A percentile compares a stretch with the other conserved stretches of the same genome.
These are phyloP conservation scores for Arabis alpina DNA, from an alignment of 345 rosid species.

Conservation along the genomic window DNA sequence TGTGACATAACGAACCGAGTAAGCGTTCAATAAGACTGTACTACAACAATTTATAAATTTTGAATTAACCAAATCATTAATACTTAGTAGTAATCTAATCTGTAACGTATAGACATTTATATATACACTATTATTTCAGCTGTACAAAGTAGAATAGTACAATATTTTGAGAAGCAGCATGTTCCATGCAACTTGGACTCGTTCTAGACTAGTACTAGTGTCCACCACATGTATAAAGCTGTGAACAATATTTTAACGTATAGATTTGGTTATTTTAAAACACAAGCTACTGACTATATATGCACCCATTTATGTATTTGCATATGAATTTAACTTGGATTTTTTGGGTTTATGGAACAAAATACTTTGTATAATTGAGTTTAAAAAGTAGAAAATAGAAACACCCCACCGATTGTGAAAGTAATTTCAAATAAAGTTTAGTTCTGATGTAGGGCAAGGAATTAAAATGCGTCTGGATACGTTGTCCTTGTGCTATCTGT, in stretches of 20 bases:
- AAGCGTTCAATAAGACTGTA: background rate
- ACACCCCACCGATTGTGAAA: background rate
- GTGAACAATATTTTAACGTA: constrained; percentile 3
- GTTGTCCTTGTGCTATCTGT: background rate
- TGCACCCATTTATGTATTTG: background rate
- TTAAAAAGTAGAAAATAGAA: background rate
- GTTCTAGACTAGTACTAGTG: constrained; percentile 14
- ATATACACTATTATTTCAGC: background rate
- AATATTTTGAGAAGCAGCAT: constrained; percentile 18
- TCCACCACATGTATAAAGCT: constrained; percentile 27
- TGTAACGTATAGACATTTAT: background rate
- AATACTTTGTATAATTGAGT: background rate
- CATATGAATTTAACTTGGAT: background rate
- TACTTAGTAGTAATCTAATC: background rate
- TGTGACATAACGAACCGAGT: constrained; percentile 1
- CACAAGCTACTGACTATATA: background rate
- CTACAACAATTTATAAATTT: background rate
- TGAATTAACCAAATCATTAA: background rate
- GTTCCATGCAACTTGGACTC: constrained; percentile 42
- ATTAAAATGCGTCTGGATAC: background rate
- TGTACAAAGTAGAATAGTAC: constrained; percentile 16
- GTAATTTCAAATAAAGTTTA: too few relatives aligned
- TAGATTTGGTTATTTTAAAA: background rate
- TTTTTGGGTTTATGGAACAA: background rate
- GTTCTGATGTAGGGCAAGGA: background rate